Evolutionary conservation across 75 land plant species (phyloP).

Genomic region (Isoetes taiwanensis): DNA sequence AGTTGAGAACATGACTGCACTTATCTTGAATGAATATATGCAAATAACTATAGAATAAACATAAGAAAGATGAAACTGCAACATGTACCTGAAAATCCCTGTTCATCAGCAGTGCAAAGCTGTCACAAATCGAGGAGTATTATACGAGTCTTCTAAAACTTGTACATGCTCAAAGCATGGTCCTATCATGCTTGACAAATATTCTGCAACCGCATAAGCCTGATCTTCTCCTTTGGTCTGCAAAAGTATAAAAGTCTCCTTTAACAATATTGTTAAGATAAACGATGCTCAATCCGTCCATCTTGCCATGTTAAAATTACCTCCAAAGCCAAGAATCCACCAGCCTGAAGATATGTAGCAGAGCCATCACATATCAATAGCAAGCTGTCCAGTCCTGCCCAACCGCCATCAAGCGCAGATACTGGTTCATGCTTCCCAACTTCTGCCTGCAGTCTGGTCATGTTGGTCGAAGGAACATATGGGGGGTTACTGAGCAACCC

Average conservation of each 20-base stretch:
- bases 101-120: slow-evolving; percentile 30
- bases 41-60: too few relatives aligned
- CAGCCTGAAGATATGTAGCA: background rate
- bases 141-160: slow-evolving; percentile 52
- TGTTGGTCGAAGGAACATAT: background rate
- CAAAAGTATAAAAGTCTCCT: background rate
- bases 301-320: background rate
- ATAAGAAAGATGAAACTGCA: too few relatives aligned
- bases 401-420: background rate
- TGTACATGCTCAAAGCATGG: slow-evolving; percentile 35
- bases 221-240: background rate
- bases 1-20: too few relatives aligned
- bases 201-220: background rate
- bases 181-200: too few relatives aligned
- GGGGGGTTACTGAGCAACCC: background rate
- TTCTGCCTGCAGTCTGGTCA: background rate
- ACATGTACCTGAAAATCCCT: too few relatives aligned
- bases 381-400: background rate
- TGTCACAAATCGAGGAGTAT: slow-evolving; percentile 61
- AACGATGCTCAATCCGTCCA: too few relatives aligned
- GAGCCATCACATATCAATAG: background rate
- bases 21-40: too few relatives aligned
- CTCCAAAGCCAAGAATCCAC: background rate
- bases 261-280: background rate
- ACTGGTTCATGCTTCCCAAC: background rate